These are phyloP conservation scores for Urostyla sp. DNA, from an alignment of 73 alveolate species.

Conservation along the genomic window DNA sequence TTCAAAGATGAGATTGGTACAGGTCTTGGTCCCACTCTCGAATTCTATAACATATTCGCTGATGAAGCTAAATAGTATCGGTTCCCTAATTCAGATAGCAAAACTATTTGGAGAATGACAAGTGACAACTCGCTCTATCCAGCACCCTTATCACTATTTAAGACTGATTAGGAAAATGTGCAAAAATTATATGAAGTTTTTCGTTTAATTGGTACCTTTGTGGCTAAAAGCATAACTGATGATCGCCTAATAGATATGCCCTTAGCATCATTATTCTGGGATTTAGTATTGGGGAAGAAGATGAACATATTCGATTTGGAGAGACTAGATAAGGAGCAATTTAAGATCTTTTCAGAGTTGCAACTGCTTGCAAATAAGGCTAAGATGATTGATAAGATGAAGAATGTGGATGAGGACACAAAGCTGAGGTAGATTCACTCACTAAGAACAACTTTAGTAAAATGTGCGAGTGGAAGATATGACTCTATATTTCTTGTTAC, in stretches of 20 bases:
- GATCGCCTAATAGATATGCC: conserved; percentile 93
- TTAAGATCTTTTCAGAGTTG: conserved; percentile 65
- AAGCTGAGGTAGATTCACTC: conserved; percentile 18
- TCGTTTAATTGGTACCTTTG: conserved; percentile 82
- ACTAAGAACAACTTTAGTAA: conserved; percentile 14
- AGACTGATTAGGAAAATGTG: conserved; percentile 59
- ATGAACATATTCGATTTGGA: conserved; percentile 68
- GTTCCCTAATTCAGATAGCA: not conserved
- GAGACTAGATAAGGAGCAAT: conserved; percentile 63
- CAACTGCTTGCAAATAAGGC: conserved; percentile 66
- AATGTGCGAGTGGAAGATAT: conserved; percentile 71
- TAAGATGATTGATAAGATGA: conserved; percentile 56
- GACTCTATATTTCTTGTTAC: conserved; percentile 82
- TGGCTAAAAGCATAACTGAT: conserved; percentile 95
- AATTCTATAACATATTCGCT: conserved; percentile 77
- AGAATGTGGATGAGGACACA: conserved; percentile 25
- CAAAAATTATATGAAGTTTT: conserved; percentile 68
- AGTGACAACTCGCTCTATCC: conserved; percentile 89
- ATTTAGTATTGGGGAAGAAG: conserved; percentile 75
- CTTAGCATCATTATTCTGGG: conserved; percentile 83
- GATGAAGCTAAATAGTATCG: conserved; percentile 69
- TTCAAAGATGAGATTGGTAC: conserved; percentile 91
- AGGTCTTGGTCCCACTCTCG: conserved; percentile 96
- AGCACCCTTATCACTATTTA: conserved; percentile 61
- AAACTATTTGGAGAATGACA: conserved; percentile 82